Base-by-base conservation (phyloP, 345 rosid species). In the Gossypium anomalum region DNA sequence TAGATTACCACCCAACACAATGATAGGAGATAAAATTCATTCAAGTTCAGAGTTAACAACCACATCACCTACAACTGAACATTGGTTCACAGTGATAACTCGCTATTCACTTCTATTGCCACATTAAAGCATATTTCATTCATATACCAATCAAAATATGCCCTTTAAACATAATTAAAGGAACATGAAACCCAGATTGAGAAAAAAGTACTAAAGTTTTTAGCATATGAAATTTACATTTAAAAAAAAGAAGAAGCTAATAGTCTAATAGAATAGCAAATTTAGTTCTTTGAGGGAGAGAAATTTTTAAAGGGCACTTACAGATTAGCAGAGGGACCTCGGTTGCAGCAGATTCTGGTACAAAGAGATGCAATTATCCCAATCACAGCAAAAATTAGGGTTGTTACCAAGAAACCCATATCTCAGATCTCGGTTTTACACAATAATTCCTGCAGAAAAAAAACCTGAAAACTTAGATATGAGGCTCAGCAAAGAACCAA, bases 391-490 rank as follows among this genome's bases (percentile, higher is more conserved):
- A 93, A 96, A 66, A 92, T 90, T 78, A 92, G 83, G 70, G 90
- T 90, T 70, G 97, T 96, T 22, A 93, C 86, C 51, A 93, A 70
- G 79, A 96, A 96, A 67, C 98, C 99, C 99, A 93, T 93, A 41
- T 59, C n/a, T 15, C 71, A 77, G 82, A 80, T 85, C 80, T 82
- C 73, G 74, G 78, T 77, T 78, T 34, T 9, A 16, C 73, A 76
- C 22, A 62, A 17, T 23, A 78, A 9, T 72, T 78, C 69, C 83
- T 78, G 72, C 72, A 43, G 78, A 12, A 72, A 75, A 4, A 75
- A 3, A 47, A 6, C 2, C 15, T 2, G 0, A 6, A 38, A 38
- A 38, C n/a, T 22, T 56, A 3, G 19, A 71, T 38, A 41, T 71
- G n/a, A 23, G 29, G 1, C 29, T 56, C 38, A 20, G 53, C 9